These are phyloP conservation scores for Mycena kentingensis DNA, from an alignment of 768 basidiomycete species.

Conservation along the genomic window DNA sequence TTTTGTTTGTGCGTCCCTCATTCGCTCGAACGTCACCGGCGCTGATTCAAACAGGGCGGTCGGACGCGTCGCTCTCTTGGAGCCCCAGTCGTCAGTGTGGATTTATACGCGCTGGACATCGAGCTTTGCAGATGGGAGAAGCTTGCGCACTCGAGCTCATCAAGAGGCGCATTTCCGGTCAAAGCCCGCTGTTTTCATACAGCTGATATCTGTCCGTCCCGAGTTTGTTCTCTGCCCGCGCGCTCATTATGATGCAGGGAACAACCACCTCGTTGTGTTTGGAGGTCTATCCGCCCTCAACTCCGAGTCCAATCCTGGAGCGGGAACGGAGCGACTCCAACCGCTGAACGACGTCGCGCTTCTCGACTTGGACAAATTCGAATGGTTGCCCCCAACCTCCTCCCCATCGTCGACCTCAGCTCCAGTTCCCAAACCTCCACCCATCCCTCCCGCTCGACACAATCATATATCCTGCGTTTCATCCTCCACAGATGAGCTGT, in stretches of 20 bases:
- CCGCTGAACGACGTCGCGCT: constrained; percentile 15
- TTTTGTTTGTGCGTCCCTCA: constrained; percentile 20
- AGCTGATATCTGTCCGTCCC: constrained; percentile 20
- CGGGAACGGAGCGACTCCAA: constrained; percentile 5
- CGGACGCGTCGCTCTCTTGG: constrained; percentile 13
- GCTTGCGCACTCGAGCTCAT: constrained; percentile 4
- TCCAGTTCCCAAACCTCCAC: not conserved
- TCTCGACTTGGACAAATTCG: constrained; percentile 10
- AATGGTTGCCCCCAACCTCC: constrained; percentile 9
- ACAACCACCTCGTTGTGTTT: constrained; percentile 20
- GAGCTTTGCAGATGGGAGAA: constrained; percentile 22
- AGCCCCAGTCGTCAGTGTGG: constrained; percentile 2
- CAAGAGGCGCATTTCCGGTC: constrained; percentile 4
- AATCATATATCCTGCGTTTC: constrained; percentile 15
- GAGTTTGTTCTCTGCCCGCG: not conserved
- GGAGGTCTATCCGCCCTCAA: constrained; percentile 11
- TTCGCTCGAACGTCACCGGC: not conserved
- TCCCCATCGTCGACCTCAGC: not conserved
- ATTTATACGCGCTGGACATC: constrained; percentile 19
- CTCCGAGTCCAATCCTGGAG: not conserved
- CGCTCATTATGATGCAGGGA: constrained; percentile 15
- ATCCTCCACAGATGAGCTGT: constrained; percentile 4
- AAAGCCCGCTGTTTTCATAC: constrained; percentile 22
- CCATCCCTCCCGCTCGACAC: constrained; percentile 10
- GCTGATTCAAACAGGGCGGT: not conserved